These are phyloP conservation scores for Macadamia tetraphylla DNA, from an alignment of 164 flowering plant species.

Conservation along the genomic window DNA sequence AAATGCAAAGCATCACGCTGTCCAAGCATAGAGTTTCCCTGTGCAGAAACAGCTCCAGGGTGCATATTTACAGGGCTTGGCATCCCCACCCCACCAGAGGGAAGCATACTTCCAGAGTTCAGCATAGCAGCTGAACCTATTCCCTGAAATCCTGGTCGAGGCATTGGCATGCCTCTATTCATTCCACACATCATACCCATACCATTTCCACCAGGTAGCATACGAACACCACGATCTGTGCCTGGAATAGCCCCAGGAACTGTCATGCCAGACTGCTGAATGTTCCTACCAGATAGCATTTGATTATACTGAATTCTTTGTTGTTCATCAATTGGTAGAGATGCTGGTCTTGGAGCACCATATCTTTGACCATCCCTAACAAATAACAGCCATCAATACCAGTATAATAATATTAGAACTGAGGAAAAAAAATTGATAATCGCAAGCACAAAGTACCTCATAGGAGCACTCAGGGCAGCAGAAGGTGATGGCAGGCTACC, in stretches of 20 bases:
- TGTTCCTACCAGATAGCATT: slow-evolving; percentile 54
- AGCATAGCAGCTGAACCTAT: slow-evolving; percentile 54
- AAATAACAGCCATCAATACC: slow-evolving; percentile 4
- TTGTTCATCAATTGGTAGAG: slow-evolving; percentile 72
- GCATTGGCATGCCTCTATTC: slow-evolving; percentile 62
- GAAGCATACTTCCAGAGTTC: slow-evolving; percentile 59
- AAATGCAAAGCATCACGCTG: slow-evolving; percentile 72
- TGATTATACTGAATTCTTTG: slow-evolving; percentile 66
- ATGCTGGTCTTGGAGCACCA: slow-evolving; percentile 41
- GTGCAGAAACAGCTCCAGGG: slow-evolving; percentile 57
- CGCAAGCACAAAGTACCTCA: slow-evolving; percentile 39
- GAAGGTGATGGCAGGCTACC: slow-evolving; percentile 55
- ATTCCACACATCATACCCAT: slow-evolving; percentile 41
- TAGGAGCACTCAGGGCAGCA: slow-evolving; percentile 37
- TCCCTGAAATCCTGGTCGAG: slow-evolving; percentile 82
- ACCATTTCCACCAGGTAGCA: slow-evolving; percentile 64
- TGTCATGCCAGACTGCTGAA: slow-evolving; percentile 51
- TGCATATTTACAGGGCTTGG: slow-evolving; percentile 62
- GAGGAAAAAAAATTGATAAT: no score
- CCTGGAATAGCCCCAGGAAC: slow-evolving; percentile 49
- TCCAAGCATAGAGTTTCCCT: slow-evolving; percentile 63
- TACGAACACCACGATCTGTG: slow-evolving; percentile 57
- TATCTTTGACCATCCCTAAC: slow-evolving; percentile 61
- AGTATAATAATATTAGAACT: no score
- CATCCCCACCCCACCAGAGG: slow-evolving; percentile 53